Base-by-base conservation (phyloP, 2,329 filamentous ascomycete genomes). In the Cladosporium halotolerans region DNA sequence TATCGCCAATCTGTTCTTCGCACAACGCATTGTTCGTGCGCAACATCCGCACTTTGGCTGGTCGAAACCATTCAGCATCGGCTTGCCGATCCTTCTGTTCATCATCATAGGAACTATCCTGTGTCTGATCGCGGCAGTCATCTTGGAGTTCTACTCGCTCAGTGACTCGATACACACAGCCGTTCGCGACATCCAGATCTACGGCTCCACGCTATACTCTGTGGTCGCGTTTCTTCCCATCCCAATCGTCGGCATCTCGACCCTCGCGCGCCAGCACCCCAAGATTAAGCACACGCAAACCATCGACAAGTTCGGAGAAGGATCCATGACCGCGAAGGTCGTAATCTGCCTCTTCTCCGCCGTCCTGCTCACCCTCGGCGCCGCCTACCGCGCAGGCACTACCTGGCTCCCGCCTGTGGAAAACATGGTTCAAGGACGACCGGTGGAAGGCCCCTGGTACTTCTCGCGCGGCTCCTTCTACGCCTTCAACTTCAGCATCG, bases 381-480 rank as follows among this genome's bases (percentile, higher is more conserved):
- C 88, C 2, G 73, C 74, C 13, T 91, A 89, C 72, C 80, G 88
- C 34, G 75, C 80, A 31, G 85, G 78, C 13, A 80, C 79, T 1
- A 72, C 66, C 28, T 89, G 78, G 68, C 73, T 74, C 52, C 64
- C 74, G 0, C 71, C 72, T 1, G 64, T 70, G 1, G 65, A 70
- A 4, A 19, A 78, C 76, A 28, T 56, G 32, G 34, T 44, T 11
- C 43, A 40, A 19, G 48, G 52, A 36, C 18, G 36, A n/a, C 43
- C 80, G 75, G 3, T 61, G 63, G 53, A 72, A 42, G 82, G 86
- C 2, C 84, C 83, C 4, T 87, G 84, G 79, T 92, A 84, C 66
- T 79, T 89, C 62, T 74, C 74, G 63, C 87, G 85, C 66, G 79
- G 83, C 1, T 82, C 80, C 62, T 95, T 89, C 73, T 95, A 93